Base-by-base conservation (phyloP, 2,329 filamentous ascomycete species). In the Diaporthe sp. region DNA sequence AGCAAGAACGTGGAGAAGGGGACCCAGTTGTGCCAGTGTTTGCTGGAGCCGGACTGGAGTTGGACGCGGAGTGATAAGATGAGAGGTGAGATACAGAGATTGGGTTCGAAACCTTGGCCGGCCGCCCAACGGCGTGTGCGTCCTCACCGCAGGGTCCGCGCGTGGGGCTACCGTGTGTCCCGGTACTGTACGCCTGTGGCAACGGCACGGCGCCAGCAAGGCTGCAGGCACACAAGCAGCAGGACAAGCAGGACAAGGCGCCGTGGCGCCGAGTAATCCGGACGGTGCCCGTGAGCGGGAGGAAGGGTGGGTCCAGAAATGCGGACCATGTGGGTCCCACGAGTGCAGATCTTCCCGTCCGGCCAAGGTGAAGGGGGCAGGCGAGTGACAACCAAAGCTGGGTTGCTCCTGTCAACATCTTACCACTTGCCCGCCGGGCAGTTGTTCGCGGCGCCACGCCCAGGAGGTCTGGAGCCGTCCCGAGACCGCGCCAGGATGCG, bases 21-120 rank as follows among this genome's bases (percentile, higher is more conserved):
- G 69, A n/a, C 55, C 56, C 69, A 58, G 32, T 42, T 35, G 44
- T 51, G 56, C 69, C 56, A 63, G 44, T 55, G 30, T 56, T 66
- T 56, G 51, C 74, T 75, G 74, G 74, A 71, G 66, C 47, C 71
- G 30, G n/a, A 37, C 71, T 61, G 71, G 55, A 69, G 71, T 47
- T 39, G 73, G 70, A 73, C 59, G 74, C 74, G 74, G 74, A 75
- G 74, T 73, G 73, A 75, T 73, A 73, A 71, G 66, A 70, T 55
- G 50, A 61, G 55, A 59, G 65, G 70, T 65, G 71, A 58, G 59
- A 70, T 70, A 66, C 27, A 61, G 59, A 63, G 53, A 68, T 72
- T 68, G 50, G 71, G 71, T 56, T 59, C 37, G 63, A 37, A 53
- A 39, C 63, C 63, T 53, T 68, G 44, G 63, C 44, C 27, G 61